Evolutionary conservation across 108 stramenopile species (phyloP).

Genomic region (Skeletonema tropicum): DNA sequence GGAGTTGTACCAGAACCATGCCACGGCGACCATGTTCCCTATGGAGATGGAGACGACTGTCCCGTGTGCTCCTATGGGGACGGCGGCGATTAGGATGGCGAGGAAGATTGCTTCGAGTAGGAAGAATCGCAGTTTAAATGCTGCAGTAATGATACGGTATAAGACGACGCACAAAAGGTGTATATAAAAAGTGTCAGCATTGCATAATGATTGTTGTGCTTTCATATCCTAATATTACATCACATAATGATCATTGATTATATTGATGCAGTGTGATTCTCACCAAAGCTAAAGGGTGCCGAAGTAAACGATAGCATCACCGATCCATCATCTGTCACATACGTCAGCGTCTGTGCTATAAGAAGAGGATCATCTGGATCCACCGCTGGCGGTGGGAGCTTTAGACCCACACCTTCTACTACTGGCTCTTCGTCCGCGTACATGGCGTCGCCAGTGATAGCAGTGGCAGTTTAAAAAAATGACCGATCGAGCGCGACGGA

Average conservation of each 20-base stretch:
- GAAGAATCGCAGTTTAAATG: slow-evolving; percentile 81
- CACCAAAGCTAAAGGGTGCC: slow-evolving; percentile 79
- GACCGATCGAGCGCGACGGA: too few species aligned
- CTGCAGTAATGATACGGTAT: slow-evolving; percentile 28
- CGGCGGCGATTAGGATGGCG: slow-evolving; percentile 64
- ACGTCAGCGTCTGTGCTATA: slow-evolving; percentile 87
- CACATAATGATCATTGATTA: slow-evolving; percentile 8
- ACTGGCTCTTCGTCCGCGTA: slow-evolving; percentile 13
- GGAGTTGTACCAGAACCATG: slow-evolving; percentile 92
- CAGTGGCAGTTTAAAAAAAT: neutral
- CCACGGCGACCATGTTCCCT: slow-evolving; percentile 77
- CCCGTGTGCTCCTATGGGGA: slow-evolving; percentile 85
- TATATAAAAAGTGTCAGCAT: neutral
- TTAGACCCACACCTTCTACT: slow-evolving; percentile 25
- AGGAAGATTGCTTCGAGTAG: slow-evolving; percentile 75
- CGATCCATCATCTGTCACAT: slow-evolving; percentile 89
- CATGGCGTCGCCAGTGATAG: neutral
- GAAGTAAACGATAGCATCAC: slow-evolving; percentile 81
- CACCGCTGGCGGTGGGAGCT: slow-evolving; percentile 27
- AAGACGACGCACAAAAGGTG: neutral
- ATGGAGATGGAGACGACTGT: slow-evolving; percentile 81
- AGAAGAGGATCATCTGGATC: slow-evolving; percentile 82
- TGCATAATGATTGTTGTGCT: neutral
- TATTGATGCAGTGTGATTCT: slow-evolving; percentile 23
- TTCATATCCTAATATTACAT: neutral